Evolutionary conservation across 2,329 filamentous ascomycete genomes (phyloP).

Genomic region (Botryotinia calthae): DNA sequence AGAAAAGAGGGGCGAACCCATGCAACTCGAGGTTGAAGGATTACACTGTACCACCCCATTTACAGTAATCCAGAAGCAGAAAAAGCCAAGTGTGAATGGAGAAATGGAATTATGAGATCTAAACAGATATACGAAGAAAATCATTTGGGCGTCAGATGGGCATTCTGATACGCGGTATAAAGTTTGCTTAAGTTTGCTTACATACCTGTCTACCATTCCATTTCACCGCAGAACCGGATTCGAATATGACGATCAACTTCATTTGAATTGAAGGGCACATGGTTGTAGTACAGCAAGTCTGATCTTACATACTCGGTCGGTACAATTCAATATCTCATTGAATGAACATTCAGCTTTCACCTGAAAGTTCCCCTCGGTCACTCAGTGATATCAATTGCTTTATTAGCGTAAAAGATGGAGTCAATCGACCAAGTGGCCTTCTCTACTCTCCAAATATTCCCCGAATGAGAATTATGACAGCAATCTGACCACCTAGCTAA

Average conservation of each 20-base stretch:
- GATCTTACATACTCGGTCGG: slow-evolving; percentile 11
- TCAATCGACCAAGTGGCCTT: slow-evolving; percentile 13
- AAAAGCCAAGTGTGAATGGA: not conserved
- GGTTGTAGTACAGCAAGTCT: slow-evolving; percentile 4
- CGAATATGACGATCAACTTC: not conserved
- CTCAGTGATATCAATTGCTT: slow-evolving; percentile 15
- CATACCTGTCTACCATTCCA: not conserved
- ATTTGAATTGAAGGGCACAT: not conserved
- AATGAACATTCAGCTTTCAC: slow-evolving; percentile 13
- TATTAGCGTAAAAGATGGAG: slow-evolving; percentile 4
- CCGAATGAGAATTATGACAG: not conserved
- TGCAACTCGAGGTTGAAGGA: slow-evolving; percentile 14
- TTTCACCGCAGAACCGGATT: not conserved
- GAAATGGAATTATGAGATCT: slow-evolving; percentile 2
- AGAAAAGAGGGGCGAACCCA: not conserved
- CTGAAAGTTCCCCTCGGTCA: not conserved
- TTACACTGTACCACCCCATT: slow-evolving; percentile 5
- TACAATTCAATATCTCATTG: not conserved
- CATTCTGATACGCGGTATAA: not conserved
- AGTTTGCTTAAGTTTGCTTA: slow-evolving; percentile 8
- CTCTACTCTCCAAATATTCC: not conserved
- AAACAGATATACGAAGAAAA: slow-evolving; percentile 9
- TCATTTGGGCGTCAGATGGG: not conserved
- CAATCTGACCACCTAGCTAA: not conserved
- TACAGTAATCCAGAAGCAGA: not conserved